These are phyloP conservation scores for Huntiella omanensis DNA, from an alignment of 2,329 filamentous ascomycete genomes.

Conservation along the genomic window DNA sequence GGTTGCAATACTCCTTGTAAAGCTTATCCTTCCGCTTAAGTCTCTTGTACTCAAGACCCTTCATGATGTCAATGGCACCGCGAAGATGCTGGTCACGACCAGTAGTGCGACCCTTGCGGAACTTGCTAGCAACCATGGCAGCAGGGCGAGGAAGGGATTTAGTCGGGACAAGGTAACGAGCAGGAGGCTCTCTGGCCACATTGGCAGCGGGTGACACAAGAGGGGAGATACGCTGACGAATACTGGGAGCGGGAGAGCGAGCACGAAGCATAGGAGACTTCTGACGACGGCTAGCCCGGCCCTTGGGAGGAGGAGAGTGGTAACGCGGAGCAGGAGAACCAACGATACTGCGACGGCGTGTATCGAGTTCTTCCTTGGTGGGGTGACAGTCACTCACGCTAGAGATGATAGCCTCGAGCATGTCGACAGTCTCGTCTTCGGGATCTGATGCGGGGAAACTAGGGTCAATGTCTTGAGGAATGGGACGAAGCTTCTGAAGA, in stretches of 20 bases:
- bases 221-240: conserved; percentile 46
- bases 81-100: conserved; percentile 47
- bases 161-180: conserved; percentile 24
- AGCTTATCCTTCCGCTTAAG: conserved; percentile 87
- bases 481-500: conserved; percentile 58
- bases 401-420: conserved; percentile 26
- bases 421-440: conserved; percentile 64
- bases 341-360: conserved; percentile 28
- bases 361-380: conserved; percentile 33
- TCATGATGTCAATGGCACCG: conserved; percentile 94
- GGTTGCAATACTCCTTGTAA: conserved; percentile 73
- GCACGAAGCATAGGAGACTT: conserved; percentile 19
- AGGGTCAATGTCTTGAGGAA: conserved; percentile 94
- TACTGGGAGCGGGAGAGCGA: conserved; percentile 31
- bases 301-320: conserved; percentile 28
- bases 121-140: conserved; percentile 38
- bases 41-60: conserved; percentile 85
- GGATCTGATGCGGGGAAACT: conserved; percentile 91
- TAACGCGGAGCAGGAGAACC: conserved; percentile 22
- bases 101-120: conserved; percentile 25
- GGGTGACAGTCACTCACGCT: conserved; percentile 18
- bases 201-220: conserved; percentile 49
- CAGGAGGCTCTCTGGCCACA: conserved; percentile 37
- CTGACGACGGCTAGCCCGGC: conserved; percentile 20
- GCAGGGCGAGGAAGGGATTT: conserved; percentile 73